Conservation (phyloP, 2,329 filamentous ascomycete species). For the Knufia fluminis region DNA sequence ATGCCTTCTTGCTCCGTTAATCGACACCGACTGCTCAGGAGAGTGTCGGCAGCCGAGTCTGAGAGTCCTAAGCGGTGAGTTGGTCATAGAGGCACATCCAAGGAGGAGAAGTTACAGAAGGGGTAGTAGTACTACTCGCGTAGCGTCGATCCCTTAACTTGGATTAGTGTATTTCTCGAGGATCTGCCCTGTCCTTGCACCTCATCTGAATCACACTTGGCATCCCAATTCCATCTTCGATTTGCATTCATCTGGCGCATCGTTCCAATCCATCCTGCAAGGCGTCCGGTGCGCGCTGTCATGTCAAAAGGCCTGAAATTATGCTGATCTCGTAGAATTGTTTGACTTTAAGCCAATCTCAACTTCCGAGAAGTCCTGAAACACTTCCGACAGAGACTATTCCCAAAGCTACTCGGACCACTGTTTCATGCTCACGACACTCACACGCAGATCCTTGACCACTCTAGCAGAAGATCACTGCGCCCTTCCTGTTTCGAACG, state of each 20-base stretch:
- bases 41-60: too few species aligned
- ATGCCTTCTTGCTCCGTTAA: too few species aligned
- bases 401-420: not conserved
- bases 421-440: not conserved
- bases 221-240: too few species aligned
- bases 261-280: not conserved
- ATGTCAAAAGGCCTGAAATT: not conserved
- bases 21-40: too few species aligned
- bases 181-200: too few species aligned
- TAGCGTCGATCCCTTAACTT: too few species aligned
- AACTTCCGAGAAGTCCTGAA: not conserved
- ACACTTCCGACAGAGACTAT: not conserved
- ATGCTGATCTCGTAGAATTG: not conserved
- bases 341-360: not conserved
- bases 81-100: too few species aligned
- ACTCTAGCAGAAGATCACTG: not conserved
- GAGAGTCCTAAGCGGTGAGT: too few species aligned
- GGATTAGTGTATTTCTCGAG: too few species aligned
- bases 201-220: too few species aligned
- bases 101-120: too few species aligned
- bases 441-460: not conserved
- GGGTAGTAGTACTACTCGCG: too few species aligned
- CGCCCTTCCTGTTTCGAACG: not conserved
- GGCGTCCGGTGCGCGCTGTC: not conserved
- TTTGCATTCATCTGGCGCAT: not conserved